Base-by-base conservation (phyloP, 176 grass and related monocot genomes). In the Cenchrus purpureus region DNA sequence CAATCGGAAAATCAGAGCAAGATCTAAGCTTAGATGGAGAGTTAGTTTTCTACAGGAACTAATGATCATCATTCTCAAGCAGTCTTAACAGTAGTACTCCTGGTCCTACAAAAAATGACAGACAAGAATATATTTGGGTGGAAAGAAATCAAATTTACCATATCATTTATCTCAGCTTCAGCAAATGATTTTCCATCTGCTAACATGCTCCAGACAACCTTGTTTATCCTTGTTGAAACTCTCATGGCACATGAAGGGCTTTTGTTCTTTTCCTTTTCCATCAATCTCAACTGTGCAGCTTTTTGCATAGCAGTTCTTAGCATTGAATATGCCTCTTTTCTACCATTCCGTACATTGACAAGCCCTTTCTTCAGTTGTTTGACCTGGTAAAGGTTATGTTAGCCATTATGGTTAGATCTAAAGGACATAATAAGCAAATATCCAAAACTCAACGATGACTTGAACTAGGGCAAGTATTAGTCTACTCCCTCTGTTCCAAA, bases 221-320 rank as follows among this genome's bases (percentile, higher is more conserved):
- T 95, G 64, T 95, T 93, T 86, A 98, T 98, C 84, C 57, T 90
- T 69, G 93, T 77, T 14, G 89, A 98, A 87, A 98, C 71, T 92
- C 91, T 88, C 93, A 98, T 92, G 71, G 96, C 96, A 94, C 85
- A 98, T 77, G 96, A 98, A 81, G 96, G 96, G 88, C 96, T 98
- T 85, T 98, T 98, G 84, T 90, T 95, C 78, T 98, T 98, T 87
- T 95, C 95, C 85, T 98, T 98, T 78, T 98, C 96, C 88, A 87
- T 90, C 73, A 98, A 86, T 74, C 85, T 91, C 57, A 83, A 58
- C 19, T 98, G 93, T 83, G 91, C 96, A 73, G 91, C 93, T 87
- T 98, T 93, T 68, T 93, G 85, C 91, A 98, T 90, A 74, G 87
- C 88, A 79, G 71, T 81, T 83, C 91, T 90, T 84, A 98, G 83